phyloP scores from a whole-genome alignment of 495 filamentous ascomycete species.

The Neurospora sp. region DNA sequence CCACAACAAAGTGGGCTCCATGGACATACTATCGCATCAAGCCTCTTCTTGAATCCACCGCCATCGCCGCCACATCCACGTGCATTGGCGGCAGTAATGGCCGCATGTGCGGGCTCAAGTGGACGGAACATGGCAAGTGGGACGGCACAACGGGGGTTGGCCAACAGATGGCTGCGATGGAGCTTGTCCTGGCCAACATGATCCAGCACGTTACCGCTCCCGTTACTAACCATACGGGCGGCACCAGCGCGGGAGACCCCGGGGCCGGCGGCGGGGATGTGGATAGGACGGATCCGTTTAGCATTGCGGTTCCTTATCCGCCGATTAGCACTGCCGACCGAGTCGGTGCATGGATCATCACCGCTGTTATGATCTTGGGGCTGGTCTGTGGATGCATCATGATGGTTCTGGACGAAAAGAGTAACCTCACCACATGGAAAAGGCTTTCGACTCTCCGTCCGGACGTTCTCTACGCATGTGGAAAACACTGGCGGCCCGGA shows the following conservation, averaged over 20 bases:
- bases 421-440: background rate
- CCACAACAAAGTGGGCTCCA: constrained; percentile 59
- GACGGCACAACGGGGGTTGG: constrained; percentile 55
- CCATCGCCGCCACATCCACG: constrained; percentile 52
- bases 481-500: background rate
- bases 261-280: constrained; percentile 46
- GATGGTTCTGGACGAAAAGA: constrained; percentile 26
- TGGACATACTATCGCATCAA: constrained; percentile 51
- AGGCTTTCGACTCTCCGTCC: background rate
- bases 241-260: constrained; percentile 65
- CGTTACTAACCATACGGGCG: constrained; percentile 56
- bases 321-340: constrained; percentile 42
- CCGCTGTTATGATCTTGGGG: constrained; percentile 30
- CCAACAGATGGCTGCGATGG: constrained; percentile 62
- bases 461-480: background rate
- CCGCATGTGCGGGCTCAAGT: constrained; percentile 61
- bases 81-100: constrained; percentile 51
- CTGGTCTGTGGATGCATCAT: constrained; percentile 24
- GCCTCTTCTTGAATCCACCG: constrained; percentile 51
- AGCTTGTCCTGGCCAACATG: constrained; percentile 52
- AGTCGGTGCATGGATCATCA: constrained; percentile 53
- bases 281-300: constrained; percentile 18
- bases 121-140: constrained; percentile 43
- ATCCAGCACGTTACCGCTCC: constrained; percentile 39
- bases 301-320: constrained; percentile 5